phyloP scores from a whole-genome alignment of 163 green algal genomes.

The Trebouxiophyceae sp. region DNA sequence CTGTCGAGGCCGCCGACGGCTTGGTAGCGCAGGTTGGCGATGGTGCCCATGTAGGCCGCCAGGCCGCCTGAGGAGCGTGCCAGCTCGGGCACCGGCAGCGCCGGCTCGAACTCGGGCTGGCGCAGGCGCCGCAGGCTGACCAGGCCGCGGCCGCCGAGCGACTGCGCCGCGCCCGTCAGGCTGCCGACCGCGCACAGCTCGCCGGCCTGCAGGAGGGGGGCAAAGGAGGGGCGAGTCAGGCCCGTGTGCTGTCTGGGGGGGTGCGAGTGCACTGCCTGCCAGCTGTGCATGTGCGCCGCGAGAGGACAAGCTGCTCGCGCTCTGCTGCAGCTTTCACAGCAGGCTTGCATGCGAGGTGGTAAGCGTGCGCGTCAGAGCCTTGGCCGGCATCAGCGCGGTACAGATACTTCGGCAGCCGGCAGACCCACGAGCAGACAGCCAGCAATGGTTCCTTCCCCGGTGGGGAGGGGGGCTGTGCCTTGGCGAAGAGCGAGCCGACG shows the following conservation, averaged over 20 bases:
- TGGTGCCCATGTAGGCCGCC: conserved; percentile 73
- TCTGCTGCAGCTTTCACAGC: too few relatives aligned
- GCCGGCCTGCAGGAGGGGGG: conserved; percentile 66
- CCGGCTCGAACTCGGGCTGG: conserved; percentile 65
- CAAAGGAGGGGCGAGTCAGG: conserved; percentile 40
- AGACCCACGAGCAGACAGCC: too few relatives aligned
- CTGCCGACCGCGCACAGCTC: conserved; percentile 85
- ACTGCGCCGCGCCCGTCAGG: conserved; percentile 59
- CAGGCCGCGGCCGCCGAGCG: conserved; percentile 34
- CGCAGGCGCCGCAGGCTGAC: conserved; percentile 17
- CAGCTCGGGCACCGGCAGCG: conserved; percentile 58
- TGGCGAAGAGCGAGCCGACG: conserved; percentile 67
- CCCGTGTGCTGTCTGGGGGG: too few relatives aligned
- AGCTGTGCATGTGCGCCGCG: too few relatives aligned
- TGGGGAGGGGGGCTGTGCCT: too few relatives aligned
- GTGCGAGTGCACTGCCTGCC: too few relatives aligned
- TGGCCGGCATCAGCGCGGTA: too few relatives aligned
- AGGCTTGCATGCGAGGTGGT: too few relatives aligned
- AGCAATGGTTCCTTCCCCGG: too few relatives aligned
- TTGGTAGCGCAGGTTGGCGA: conserved; percentile 76
- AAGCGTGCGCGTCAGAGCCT: too few relatives aligned
- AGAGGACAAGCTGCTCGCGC: too few relatives aligned
- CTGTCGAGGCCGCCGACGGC: conserved; percentile 74
- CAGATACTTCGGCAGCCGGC: too few relatives aligned
- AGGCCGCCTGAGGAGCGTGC: conserved; percentile 58